These are phyloP conservation scores for Phytophthora kernoviae DNA, from an alignment of 352 stramenopile genomes.

Conservation along the genomic window DNA sequence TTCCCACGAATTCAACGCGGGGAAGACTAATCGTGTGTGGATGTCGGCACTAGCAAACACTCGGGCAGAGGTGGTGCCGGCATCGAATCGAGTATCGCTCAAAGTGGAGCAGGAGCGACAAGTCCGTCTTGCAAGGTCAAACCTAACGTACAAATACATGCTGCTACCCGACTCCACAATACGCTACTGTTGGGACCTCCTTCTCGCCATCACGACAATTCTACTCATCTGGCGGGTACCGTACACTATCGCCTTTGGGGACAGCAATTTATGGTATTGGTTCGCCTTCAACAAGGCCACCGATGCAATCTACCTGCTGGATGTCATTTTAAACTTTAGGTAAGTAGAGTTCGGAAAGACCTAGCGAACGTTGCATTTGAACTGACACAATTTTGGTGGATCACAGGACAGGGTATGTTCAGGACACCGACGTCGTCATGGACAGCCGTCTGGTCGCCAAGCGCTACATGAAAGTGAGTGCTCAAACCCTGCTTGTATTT, in stretches of 20 bases:
- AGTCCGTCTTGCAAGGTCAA: slow-evolving; percentile 38
- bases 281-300: slow-evolving; percentile 55
- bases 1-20: slow-evolving; percentile 7
- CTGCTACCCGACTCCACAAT: slow-evolving; percentile 42
- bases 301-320: slow-evolving; percentile 55
- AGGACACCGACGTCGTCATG: slow-evolving; percentile 62
- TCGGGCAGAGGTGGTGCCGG: slow-evolving; percentile 50
- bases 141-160: slow-evolving; percentile 50
- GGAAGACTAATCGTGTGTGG: slow-evolving; percentile 24
- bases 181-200: slow-evolving; percentile 58
- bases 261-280: slow-evolving; percentile 46
- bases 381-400: neutral
- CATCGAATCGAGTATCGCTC: slow-evolving; percentile 59
- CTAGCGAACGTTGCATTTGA: neutral
- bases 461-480: slow-evolving; percentile 49
- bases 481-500: neutral
- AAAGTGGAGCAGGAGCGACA: slow-evolving; percentile 60
- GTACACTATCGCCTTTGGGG: slow-evolving; percentile 60
- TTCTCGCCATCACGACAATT: slow-evolving; percentile 58
- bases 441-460: slow-evolving; percentile 52
- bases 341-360: no score
- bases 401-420: slow-evolving; percentile 56
- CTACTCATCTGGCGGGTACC: slow-evolving; percentile 65
- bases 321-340: slow-evolving; percentile 64
- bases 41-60: slow-evolving; percentile 17